Evolutionary conservation across 164 flowering plant species (phyloP).

Genomic region (Annona cherimola): DNA sequence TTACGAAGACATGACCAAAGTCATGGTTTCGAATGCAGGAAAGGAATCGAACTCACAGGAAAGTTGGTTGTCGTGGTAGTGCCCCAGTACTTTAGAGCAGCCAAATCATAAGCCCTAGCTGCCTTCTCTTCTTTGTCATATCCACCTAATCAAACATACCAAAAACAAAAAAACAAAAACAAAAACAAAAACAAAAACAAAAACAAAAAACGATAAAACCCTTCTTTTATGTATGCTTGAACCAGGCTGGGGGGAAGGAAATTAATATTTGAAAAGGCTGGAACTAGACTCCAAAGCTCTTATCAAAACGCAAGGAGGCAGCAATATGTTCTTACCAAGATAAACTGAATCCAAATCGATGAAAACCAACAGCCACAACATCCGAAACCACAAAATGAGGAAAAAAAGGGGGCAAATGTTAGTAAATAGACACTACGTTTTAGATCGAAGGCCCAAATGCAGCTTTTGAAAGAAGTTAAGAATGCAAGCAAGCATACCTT

Average conservation of each 20-base stretch:
- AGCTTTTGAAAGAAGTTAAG: too few relatives aligned
- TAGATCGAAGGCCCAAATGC: neutral
- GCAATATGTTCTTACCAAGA: slow-evolving; percentile 51
- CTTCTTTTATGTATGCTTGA: neutral
- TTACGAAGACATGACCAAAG: too few relatives aligned
- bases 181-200: neutral
- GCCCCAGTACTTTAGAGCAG: slow-evolving; percentile 97
- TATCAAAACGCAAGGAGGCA: neutral
- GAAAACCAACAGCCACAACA: slow-evolving; percentile 16
- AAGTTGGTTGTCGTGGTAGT: slow-evolving; percentile 82
- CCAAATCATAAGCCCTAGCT: slow-evolving; percentile 92
- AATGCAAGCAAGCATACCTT: slow-evolving; percentile 41
- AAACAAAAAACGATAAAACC: neutral
- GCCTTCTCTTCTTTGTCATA: slow-evolving; percentile 98
- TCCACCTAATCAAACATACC: slow-evolving; percentile 50
- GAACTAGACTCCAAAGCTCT: neutral
- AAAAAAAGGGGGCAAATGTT: slow-evolving; percentile 2
- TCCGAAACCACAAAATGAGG: slow-evolving; percentile 9
- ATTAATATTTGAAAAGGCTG: neutral
- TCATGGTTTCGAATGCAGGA: too few relatives aligned
- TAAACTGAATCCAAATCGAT: slow-evolving; percentile 52
- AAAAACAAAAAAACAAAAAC: neutral
- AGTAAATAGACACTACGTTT: neutral
- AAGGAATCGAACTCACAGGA: slow-evolving; percentile 42
- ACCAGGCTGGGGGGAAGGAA: neutral